phyloP scores from a whole-genome alignment of 2,329 filamentous ascomycete genomes.

The Hirsutella minnesotensis region DNA sequence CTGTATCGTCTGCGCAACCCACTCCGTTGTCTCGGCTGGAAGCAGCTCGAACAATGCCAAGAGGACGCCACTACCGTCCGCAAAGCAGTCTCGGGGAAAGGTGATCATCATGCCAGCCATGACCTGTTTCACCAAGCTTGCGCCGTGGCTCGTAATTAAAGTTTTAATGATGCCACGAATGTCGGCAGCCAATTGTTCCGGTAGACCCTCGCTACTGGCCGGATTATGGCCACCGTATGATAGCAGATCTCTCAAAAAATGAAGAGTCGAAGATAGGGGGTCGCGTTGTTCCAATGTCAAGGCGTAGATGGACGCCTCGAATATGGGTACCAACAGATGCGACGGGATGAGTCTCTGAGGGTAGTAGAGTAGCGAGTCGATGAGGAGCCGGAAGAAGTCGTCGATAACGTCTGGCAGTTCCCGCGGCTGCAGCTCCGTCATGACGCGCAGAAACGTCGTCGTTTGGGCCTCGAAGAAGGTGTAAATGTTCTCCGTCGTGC shows the following conservation, averaged over 20 bases:
- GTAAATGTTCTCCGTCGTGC: constrained; percentile 82
- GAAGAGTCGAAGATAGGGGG: constrained; percentile 79
- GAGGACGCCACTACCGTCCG: constrained; percentile 86
- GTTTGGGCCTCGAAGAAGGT: constrained; percentile 91
- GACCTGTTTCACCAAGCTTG: constrained; percentile 73
- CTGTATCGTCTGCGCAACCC: constrained; percentile 74
- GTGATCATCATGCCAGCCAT: constrained; percentile 99
- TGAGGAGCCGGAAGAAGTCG: constrained; percentile 88
- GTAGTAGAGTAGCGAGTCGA: constrained; percentile 88
- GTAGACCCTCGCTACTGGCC: constrained; percentile 46
- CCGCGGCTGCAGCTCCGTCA: constrained; percentile 66
- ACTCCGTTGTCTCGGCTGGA: constrained; percentile 64
- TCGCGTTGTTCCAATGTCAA: constrained; percentile 84
- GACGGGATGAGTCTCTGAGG: constrained; percentile 74
- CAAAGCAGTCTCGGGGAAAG: constrained; percentile 90
- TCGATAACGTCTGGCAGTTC: constrained; percentile 81
- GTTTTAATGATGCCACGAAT: constrained; percentile 62
- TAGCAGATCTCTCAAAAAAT: constrained; percentile 85
- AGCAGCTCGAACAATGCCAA: constrained; percentile 80
- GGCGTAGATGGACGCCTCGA: constrained; percentile 77
- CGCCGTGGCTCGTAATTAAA: constrained; percentile 59
- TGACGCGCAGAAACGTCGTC: constrained; percentile 74
- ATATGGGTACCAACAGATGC: constrained; percentile 66
- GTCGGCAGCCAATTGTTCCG: constrained; percentile 50
- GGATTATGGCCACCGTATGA: constrained; percentile 74